These are phyloP conservation scores for Pseudogymnoascus sp. DNA, from an alignment of 2,329 filamentous ascomycete genomes.

Conservation along the genomic window DNA sequence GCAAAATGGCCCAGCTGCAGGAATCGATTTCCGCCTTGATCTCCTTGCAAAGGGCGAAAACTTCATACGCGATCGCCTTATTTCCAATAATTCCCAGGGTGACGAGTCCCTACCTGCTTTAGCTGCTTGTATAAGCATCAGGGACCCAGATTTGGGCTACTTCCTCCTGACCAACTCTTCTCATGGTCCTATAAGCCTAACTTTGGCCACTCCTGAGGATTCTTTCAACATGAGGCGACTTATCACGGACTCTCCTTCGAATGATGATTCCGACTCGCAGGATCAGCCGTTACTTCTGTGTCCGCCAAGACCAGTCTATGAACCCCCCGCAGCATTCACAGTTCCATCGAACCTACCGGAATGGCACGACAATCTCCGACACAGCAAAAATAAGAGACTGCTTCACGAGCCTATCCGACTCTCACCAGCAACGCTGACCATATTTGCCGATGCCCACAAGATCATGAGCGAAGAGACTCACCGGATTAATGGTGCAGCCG, in stretches of 20 bases:
- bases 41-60: slow-evolving; percentile 53
- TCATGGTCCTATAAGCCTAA: slow-evolving; percentile 50
- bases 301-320: slow-evolving; percentile 60
- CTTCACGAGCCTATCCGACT: slow-evolving; percentile 63
- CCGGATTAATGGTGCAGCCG: slow-evolving; percentile 59
- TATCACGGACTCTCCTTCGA: slow-evolving; percentile 37
- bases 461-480: slow-evolving; percentile 64
- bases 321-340: slow-evolving; percentile 54
- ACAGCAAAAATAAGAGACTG: slow-evolving; percentile 52
- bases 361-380: slow-evolving; percentile 50
- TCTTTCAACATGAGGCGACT: slow-evolving; percentile 38
- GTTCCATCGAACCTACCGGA: slow-evolving; percentile 48
- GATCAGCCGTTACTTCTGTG: slow-evolving; percentile 46
- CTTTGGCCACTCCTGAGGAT: slow-evolving; percentile 54
- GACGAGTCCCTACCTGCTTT: slow-evolving; percentile 41
- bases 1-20: slow-evolving; percentile 46
- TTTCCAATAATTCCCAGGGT: slow-evolving; percentile 42
- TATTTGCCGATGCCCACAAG: slow-evolving; percentile 67
- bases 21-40: slow-evolving; percentile 55
- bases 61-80: slow-evolving; percentile 49
- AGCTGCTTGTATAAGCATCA: slow-evolving; percentile 46
- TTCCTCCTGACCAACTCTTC: slow-evolving; percentile 54
- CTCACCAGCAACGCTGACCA: slow-evolving; percentile 61
- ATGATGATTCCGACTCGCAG: slow-evolving; percentile 37
- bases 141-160: slow-evolving; percentile 57